These are phyloP conservation scores for Zygosaccharomyces lentus DNA, from an alignment of 805 yeast species.

Conservation along the genomic window DNA sequence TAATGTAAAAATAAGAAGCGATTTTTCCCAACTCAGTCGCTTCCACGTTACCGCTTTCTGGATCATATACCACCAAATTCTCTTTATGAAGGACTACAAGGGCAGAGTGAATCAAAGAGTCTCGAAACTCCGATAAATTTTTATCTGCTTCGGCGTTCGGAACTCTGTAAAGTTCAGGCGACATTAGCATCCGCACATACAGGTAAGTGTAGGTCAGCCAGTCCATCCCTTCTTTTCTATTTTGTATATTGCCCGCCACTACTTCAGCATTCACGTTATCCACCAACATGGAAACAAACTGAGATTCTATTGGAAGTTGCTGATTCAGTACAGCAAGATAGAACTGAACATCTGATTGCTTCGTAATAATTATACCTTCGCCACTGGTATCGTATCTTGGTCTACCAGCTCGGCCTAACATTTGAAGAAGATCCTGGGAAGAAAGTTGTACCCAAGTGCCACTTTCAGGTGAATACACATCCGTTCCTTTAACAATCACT, in stretches of 20 bases:
- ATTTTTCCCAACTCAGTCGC: conserved; percentile 75
- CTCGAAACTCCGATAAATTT: conserved; percentile 48
- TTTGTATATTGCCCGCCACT: conserved; percentile 61
- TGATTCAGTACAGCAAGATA: conserved; percentile 88
- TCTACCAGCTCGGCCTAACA: conserved; percentile 98
- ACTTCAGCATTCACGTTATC: conserved; percentile 86
- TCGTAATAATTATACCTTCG: conserved; percentile 88
- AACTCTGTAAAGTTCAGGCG: conserved; percentile 73
- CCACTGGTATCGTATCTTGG: conserved; percentile 91
- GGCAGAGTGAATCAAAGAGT: conserved; percentile 75
- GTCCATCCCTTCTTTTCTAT: conserved; percentile 59
- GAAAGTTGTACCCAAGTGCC: conserved; percentile 90
- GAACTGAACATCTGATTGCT: conserved; percentile 80
- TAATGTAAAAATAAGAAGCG: conserved; percentile 82
- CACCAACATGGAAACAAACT: conserved; percentile 61
- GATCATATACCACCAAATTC: conserved; percentile 59
- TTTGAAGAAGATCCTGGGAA: conserved; percentile 91
- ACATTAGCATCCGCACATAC: conserved; percentile 67
- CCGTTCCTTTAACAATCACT: conserved; percentile 89
- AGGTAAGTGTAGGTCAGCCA: conserved; percentile 83
- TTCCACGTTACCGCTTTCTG: conserved; percentile 42
- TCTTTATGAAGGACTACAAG: conserved; percentile 51
- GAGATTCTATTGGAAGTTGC: conserved; percentile 90
- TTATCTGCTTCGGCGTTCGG: conserved; percentile 58
- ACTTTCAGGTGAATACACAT: conserved; percentile 83